Evolutionary conservation across 164 flowering plant species (phyloP), one percentile per base, ranked within the genome.

Genomic region (Cinnamomum micranthum): DNA sequence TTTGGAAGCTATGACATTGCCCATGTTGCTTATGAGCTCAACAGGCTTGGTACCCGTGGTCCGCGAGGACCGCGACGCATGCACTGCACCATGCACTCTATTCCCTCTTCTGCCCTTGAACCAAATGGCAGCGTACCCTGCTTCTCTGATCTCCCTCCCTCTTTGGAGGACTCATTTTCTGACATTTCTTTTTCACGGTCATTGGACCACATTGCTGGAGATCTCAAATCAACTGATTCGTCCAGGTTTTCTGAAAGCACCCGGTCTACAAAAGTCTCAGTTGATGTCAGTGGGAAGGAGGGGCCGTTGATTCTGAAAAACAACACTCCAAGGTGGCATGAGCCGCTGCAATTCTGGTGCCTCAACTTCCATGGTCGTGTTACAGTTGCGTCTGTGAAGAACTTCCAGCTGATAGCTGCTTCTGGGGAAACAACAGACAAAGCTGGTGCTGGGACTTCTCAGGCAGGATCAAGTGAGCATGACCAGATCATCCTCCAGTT

Each of bases 321-420:
- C 83, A 92, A 91, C 78, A 81, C 89, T 17, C 93, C 94, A 2
- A 81, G 90, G 68, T 91, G 97, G 94, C 97, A 91, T 74, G 94
- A 90, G 75, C 95, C 89, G 76, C 88, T 90, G 31, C 95, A 92
- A 79, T 92, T 93, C 83, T 92, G 97, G 95, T 90, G 97, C 77
- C 82, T 90, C 35, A 90, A 92, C 81, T 90, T 92, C 80, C 85
- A 88, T 58, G 97, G 97, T 28, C 88, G 95, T 41, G 95, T 92
- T 58, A 92, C 97, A 0, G 88, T 92, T 68, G 93, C 95, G 62
- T 91, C 97, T 12, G 95, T 91, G 2, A 92, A 92, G 82, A 92
- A 92, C 73, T 92, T 92, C 75, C 95, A 92, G 85, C 80, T 92
- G 59, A 92, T 91, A 66, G 93, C 92, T 64, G 78, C 94, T 47